These are phyloP conservation scores for Pythium sukuiense DNA, from an alignment of 352 stramenopile genomes.

Conservation along the genomic window DNA sequence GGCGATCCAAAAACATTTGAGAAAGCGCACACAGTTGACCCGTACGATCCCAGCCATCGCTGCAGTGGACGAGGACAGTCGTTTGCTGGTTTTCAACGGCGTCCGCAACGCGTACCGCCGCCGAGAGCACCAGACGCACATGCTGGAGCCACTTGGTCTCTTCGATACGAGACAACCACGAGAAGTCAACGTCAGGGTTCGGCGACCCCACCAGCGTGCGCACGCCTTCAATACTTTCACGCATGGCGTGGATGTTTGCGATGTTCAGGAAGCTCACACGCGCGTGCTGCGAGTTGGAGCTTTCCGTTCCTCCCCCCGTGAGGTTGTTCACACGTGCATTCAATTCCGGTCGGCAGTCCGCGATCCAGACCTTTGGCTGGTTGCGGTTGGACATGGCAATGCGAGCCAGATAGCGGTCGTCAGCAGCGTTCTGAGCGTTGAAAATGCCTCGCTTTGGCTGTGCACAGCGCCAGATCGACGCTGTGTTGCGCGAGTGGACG, in stretches of 20 bases:
- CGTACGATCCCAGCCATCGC: constrained; percentile 92
- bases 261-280: constrained; percentile 89
- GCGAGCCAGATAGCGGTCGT: constrained; percentile 74
- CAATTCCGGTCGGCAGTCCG: constrained; percentile 88
- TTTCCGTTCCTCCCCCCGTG: constrained; percentile 90
- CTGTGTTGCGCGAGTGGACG: constrained; percentile 62
- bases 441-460: constrained; percentile 87
- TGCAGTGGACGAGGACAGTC: constrained; percentile 90
- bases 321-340: constrained; percentile 90
- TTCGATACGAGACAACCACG: constrained; percentile 65
- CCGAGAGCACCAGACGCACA: constrained; percentile 69
- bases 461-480: constrained; percentile 81
- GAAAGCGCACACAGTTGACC: constrained; percentile 80
- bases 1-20: constrained; percentile 86
- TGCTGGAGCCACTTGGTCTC: constrained; percentile 83
- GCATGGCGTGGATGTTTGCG: constrained; percentile 93
- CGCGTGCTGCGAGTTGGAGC: constrained; percentile 67
- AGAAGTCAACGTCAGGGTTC: constrained; percentile 60
- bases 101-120: constrained; percentile 61
- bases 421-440: constrained; percentile 62
- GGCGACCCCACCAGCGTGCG: constrained; percentile 40
- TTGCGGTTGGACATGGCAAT: constrained; percentile 50
- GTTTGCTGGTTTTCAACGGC: constrained; percentile 65
- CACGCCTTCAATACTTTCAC: constrained; percentile 80
- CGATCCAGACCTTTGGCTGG: constrained; percentile 76